phyloP scores from a whole-genome alignment of 75 land plant species.

The Pseudotsuga menziesii region DNA sequence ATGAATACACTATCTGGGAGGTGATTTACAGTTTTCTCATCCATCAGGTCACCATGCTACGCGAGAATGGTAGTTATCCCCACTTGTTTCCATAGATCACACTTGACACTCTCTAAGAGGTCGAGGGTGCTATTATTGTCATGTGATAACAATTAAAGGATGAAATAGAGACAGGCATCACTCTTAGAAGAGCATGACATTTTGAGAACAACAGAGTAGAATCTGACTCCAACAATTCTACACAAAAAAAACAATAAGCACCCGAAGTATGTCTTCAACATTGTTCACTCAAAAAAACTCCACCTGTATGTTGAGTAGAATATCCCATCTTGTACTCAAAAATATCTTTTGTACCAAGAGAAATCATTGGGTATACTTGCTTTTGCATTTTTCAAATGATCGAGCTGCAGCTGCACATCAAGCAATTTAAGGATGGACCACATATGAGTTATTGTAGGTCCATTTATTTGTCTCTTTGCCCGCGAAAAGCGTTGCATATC shows the following conservation, averaged over 20 bases:
- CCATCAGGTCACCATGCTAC: no score
- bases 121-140: no score
- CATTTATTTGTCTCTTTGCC: slow-evolving; percentile 80
- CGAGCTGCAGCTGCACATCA: slow-evolving; percentile 83
- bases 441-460: slow-evolving; percentile 88
- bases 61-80: no score
- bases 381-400: slow-evolving; percentile 96
- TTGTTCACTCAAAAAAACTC: slow-evolving; percentile 87
- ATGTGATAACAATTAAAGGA: no score
- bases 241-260: slow-evolving; percentile 78
- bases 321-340: slow-evolving; percentile 98
- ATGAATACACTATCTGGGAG: no score
- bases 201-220: slow-evolving; percentile 75
- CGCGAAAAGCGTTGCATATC: slow-evolving; percentile 91
- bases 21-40: no score
- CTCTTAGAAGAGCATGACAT: slow-evolving; percentile 73
- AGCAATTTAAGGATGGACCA: slow-evolving; percentile 92
- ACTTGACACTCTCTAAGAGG: no score
- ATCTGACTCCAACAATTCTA: slow-evolving; percentile 83
- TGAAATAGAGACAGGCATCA: slow-evolving; percentile 88
- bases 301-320: slow-evolving; percentile 69
- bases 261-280: slow-evolving; percentile 87
- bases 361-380: slow-evolving; percentile 99
- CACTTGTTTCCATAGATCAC: no score
- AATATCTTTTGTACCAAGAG: slow-evolving; percentile 99